These are phyloP conservation scores for Wickerhamiella bombiphila DNA, from an alignment of 805 yeast genomes.

Conservation along the genomic window DNA sequence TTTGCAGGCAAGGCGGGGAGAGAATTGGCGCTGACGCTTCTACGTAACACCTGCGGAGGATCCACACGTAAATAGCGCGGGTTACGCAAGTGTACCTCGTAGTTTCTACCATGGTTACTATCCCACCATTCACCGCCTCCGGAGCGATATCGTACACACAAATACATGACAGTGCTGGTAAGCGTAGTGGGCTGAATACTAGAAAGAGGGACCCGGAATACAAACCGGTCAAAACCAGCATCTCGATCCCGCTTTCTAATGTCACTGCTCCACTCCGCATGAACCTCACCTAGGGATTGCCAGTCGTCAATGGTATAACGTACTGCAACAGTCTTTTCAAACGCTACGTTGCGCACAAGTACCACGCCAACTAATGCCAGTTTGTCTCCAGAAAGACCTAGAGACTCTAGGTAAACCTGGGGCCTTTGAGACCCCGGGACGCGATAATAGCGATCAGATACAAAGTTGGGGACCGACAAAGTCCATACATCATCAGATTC, in stretches of 20 bases:
- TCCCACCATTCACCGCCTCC: slow-evolving; percentile 56
- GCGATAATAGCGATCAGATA: slow-evolving; percentile 13
- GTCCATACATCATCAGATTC: slow-evolving; percentile 12
- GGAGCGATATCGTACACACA: slow-evolving; percentile 46
- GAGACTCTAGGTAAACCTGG: slow-evolving; percentile 49
- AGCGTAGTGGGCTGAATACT: slow-evolving; percentile 15
- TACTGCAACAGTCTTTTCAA: slow-evolving; percentile 49
- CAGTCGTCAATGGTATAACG: slow-evolving; percentile 69
- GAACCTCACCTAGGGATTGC: slow-evolving; percentile 58
- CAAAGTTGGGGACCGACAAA: slow-evolving; percentile 10
- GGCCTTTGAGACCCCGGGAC: slow-evolving; percentile 15
- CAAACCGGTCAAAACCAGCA: slow-evolving; percentile 45
- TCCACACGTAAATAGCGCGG: slow-evolving; percentile 2
- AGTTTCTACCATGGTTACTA: slow-evolving; percentile 49
- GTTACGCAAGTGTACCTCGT: slow-evolving; percentile 33
- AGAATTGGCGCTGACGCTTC: background rate
- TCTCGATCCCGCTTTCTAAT: slow-evolving; percentile 21
- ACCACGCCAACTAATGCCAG: slow-evolving; percentile 53
- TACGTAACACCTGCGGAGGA: background rate
- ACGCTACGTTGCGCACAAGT: slow-evolving; percentile 63
- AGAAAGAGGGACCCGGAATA: slow-evolving; percentile 37
- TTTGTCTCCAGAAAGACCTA: slow-evolving; percentile 45
- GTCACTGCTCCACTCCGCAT: slow-evolving; percentile 46
- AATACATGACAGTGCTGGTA: slow-evolving; percentile 24
- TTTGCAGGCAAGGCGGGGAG: background rate